Evolutionary conservation across 1,139 yeast genomes (phyloP), one percentile per base, ranked within the genome.

Genomic region (Geotrichum europaeum): DNA sequence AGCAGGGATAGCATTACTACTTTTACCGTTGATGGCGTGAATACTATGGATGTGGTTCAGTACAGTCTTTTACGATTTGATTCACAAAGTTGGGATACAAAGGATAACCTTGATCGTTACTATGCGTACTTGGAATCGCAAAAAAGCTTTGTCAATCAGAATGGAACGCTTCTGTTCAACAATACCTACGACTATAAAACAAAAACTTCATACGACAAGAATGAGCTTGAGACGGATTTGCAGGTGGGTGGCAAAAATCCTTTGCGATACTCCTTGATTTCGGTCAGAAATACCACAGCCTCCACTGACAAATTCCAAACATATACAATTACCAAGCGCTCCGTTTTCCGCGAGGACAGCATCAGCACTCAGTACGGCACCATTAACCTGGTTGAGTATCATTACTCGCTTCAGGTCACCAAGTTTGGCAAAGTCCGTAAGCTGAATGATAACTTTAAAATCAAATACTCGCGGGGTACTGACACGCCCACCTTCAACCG

Each of bases 311-410:
- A 22, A 15, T 56, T 49, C 28, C 63, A 60, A 28, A 54, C 63
- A 12, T 60, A 53, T 32, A 30, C 52, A n/a, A 20, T 60, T 24
- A 56, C 61, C 18, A 60, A 60, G 45, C 61, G 63, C 5, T 51
- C 60, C 18, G 63, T 55, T 18, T 53, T 36, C 47, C 36, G 63
- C 13, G 56, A 55, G 22, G 43, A 12, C 18, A 49, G 34, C 5
- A 34, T 45, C 15, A 34, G 24, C 9, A 58, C 63, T 13, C 51
- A 34, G n/a, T 34, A 57, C 32, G 61, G 59, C 4, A 58, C 61
- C 28, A 61, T 61, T 18, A 20, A 52, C 22, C 50, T 58, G n/a
- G 55, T 58, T n/a, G 61, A 61, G 49, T 61, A 58, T 49, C 60
- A 58, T 24, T 61, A 58, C 47, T n/a, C 7, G 15, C 18, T 61